Conservation (phyloP, 2,329 filamentous ascomycete species). For the Orbilia quercus region DNA sequence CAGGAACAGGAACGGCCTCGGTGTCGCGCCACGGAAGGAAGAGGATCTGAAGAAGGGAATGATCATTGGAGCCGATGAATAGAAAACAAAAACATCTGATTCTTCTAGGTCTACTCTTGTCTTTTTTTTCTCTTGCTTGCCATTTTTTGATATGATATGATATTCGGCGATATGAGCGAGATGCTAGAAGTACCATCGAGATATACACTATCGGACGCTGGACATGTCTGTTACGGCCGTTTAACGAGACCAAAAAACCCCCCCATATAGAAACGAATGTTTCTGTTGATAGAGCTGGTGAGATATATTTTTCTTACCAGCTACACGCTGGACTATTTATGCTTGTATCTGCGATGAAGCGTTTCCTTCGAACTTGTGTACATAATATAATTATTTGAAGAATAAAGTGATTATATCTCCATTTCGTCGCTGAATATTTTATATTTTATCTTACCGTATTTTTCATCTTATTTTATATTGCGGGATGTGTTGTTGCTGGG, state of each 20-base stretch:
- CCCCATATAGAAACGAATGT: background rate
- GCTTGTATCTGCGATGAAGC: background rate
- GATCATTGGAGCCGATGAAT: conserved; percentile 52
- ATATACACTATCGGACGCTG: conserved; percentile 3
- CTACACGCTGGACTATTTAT: conserved; percentile 2
- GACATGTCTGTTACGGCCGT: background rate
- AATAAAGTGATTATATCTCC: conserved; percentile 1
- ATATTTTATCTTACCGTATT: no score
- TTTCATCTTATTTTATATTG: conserved; percentile 30
- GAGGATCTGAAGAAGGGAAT: conserved; percentile 53
- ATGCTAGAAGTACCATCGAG: background rate
- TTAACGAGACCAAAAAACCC: background rate
- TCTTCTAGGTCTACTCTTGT: background rate
- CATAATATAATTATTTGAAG: conserved; percentile 11
- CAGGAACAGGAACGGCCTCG: conserved; percentile 91
- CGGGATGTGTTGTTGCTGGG: conserved; percentile 35
- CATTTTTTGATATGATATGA: background rate
- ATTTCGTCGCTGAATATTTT: background rate
- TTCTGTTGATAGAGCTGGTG: background rate
- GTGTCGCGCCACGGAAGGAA: conserved; percentile 66
- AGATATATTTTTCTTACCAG: conserved; percentile 1
- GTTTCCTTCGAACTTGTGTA: conserved; percentile 3
- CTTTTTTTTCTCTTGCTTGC: background rate
- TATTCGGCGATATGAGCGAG: conserved; percentile 1
- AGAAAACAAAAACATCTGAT: conserved; percentile 5